These are phyloP conservation scores for Pythium sukuiense DNA, from an alignment of 352 stramenopile species.

Conservation along the genomic window DNA sequence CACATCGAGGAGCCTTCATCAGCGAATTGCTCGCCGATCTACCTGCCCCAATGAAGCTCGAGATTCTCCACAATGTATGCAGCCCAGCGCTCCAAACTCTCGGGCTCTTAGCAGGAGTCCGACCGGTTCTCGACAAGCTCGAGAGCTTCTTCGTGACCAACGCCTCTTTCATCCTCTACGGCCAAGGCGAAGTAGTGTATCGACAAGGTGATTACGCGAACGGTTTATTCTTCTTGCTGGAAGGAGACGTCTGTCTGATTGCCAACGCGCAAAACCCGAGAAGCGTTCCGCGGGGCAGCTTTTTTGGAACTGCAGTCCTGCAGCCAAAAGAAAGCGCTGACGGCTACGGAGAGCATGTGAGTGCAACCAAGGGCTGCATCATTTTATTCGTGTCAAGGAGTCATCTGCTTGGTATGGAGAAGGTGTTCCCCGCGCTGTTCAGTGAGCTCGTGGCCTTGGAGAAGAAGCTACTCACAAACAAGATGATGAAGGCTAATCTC, in stretches of 20 bases:
- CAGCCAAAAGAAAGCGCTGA: constrained; percentile 16
- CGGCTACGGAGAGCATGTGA: constrained; percentile 37
- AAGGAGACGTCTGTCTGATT: constrained; percentile 28
- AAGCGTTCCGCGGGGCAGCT: constrained; percentile 28
- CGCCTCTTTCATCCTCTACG: constrained; percentile 38
- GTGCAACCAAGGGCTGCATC: constrained; percentile 35
- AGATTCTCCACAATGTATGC: constrained; percentile 42
- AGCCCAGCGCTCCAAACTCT: constrained; percentile 39
- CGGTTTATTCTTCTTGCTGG: constrained; percentile 37
- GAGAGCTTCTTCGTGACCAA: constrained; percentile 42
- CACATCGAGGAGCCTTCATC: constrained; percentile 43
- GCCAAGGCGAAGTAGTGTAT: constrained; percentile 43
- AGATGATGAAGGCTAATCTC: constrained; percentile 32
- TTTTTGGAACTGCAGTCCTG: constrained; percentile 32
- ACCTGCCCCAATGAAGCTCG: constrained; percentile 31
- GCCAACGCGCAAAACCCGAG: constrained; percentile 20
- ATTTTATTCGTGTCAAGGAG: constrained; percentile 34
- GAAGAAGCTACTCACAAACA: constrained; percentile 30
- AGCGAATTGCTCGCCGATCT: constrained; percentile 38
- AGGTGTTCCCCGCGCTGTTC: constrained; percentile 30
- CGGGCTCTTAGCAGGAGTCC: constrained; percentile 26
- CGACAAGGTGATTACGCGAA: constrained; percentile 38
- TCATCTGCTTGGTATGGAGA: constrained; percentile 29
- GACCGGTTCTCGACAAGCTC: constrained; percentile 29
- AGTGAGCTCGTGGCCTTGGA: constrained; percentile 28